A percentile compares a stretch with the other conserved stretches of the same genome.
These are phyloP conservation scores for Chytriomyces sp. DNA, from an alignment of 192 early-diverging fungal genomes.

Conservation along the genomic window DNA sequence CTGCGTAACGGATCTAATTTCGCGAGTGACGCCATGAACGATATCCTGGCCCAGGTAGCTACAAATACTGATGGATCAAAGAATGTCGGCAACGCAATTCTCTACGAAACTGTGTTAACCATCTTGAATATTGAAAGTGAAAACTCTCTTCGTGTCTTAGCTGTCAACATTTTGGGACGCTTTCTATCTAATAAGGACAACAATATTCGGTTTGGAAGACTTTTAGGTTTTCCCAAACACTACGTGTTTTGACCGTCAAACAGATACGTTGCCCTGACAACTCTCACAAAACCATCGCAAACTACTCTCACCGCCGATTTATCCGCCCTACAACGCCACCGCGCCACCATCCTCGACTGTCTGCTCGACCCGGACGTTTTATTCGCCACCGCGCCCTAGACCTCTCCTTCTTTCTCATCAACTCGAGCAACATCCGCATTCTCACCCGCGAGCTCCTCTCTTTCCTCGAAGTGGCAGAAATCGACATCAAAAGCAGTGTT, in stretches of 20 bases:
- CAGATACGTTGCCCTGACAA: conserved; percentile 97
- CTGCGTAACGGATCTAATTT: conserved; percentile 79
- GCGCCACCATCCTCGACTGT: conserved; percentile 94
- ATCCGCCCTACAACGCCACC: conserved; percentile 94
- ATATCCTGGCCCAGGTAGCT: conserved; percentile 95
- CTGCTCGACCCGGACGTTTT: conserved; percentile 93
- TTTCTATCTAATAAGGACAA: conserved; percentile 95
- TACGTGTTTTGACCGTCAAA: background rate
- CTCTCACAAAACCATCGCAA: conserved; percentile 80
- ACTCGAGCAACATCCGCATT: conserved; percentile 87
- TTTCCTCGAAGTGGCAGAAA: conserved; percentile 89
- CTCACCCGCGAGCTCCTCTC: conserved; percentile 91
- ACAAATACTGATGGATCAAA: conserved; percentile 92
- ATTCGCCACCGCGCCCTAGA: conserved; percentile 96
- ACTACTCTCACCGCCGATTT: conserved; percentile 76
- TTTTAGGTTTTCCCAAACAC: background rate
- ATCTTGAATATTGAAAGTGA: conserved; percentile 95
- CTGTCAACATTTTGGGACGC: conserved; percentile 96
- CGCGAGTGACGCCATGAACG: conserved; percentile 92
- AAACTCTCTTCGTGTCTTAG: conserved; percentile 86
- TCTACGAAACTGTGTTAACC: conserved; percentile 96
- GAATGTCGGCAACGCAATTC: conserved; percentile 96
- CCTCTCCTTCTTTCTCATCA: conserved; percentile 94
- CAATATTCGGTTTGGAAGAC: conserved; percentile 80
- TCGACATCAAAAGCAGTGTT: conserved; percentile 88